Percentiles rank a stretch among this genome's conserved stretches.
phyloP scores from a whole-genome alignment of 2,329 filamentous ascomycete species.

The Hortaea werneckii region DNA sequence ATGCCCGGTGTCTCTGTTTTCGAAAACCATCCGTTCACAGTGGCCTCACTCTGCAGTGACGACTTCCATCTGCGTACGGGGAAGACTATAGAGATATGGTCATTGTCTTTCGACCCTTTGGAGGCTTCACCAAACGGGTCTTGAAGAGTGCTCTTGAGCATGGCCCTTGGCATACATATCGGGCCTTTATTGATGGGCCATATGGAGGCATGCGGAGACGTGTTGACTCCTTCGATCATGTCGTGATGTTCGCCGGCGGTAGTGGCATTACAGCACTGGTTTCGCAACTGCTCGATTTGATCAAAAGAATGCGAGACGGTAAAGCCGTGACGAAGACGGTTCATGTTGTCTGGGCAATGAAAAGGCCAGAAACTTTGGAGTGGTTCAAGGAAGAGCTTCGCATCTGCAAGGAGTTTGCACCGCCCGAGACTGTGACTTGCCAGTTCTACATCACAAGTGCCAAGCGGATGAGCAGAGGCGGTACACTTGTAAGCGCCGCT shows the following conservation, averaged over 20 bases:
- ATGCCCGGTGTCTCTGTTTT: constrained; percentile 88
- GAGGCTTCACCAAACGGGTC: constrained; percentile 79
- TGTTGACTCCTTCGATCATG: constrained; percentile 84
- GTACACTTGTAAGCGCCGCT: constrained; percentile 42
- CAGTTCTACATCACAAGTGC: constrained; percentile 89
- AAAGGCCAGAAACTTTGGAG: constrained; percentile 84
- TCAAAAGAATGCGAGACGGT: constrained; percentile 89
- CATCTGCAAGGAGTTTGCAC: constrained; percentile 82
- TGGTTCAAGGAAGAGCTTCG: constrained; percentile 95
- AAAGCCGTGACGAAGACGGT: constrained; percentile 88
- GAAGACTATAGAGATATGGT: constrained; percentile 81
- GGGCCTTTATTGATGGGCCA: constrained; percentile 84
- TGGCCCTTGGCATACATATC: constrained; percentile 83
- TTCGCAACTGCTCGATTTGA: constrained; percentile 83
- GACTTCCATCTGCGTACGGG: constrained; percentile 85
- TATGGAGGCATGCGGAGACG: constrained; percentile 91
- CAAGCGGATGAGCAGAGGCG: constrained; percentile 43
- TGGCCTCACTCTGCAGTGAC: constrained; percentile 82
- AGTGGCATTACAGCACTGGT: constrained; percentile 91
- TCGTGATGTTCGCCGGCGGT: constrained; percentile 84
- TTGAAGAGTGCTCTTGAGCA: constrained; percentile 74
- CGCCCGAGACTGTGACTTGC: constrained; percentile 78
- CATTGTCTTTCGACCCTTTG: constrained; percentile 82
- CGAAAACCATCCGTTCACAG: constrained; percentile 92
- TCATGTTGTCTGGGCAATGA: constrained; percentile 88